These are phyloP conservation scores for Panicum hallii DNA, from an alignment of 202 grass and related monocot species.

Conservation along the genomic window DNA sequence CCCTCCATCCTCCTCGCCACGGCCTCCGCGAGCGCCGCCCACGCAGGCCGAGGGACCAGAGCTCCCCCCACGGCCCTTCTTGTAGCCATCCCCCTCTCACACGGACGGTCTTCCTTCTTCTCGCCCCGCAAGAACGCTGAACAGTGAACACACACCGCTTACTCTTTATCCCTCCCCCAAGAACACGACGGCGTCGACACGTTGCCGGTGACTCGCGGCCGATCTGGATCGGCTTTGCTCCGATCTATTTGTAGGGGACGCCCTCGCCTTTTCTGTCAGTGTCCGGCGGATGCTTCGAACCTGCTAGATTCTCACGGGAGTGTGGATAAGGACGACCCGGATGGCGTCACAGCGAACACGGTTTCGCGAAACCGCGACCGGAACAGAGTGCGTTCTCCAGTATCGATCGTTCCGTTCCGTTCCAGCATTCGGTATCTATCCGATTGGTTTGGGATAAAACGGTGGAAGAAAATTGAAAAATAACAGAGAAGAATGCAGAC, in stretches of 20 bases:
- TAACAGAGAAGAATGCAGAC: no score
- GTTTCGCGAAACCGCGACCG: slow-evolving; percentile 15
- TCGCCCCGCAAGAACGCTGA: slow-evolving; percentile 28
- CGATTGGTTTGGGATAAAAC: no score
- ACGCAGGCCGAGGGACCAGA: slow-evolving; percentile 2
- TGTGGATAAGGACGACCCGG: slow-evolving; percentile 2
- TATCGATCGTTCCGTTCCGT: no score
- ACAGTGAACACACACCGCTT: neutral
- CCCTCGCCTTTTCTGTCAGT: neutral
- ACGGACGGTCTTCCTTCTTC: neutral
- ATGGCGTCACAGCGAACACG: neutral
- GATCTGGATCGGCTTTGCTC: neutral
- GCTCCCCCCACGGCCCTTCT: slow-evolving; percentile 37
- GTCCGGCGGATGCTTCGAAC: slow-evolving; percentile 17
- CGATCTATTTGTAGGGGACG: slow-evolving; percentile 16
- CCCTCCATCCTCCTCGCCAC: slow-evolving; percentile 44
- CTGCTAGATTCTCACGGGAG: neutral
- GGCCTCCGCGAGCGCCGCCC: slow-evolving; percentile 7
- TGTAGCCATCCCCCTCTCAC: slow-evolving; percentile 49
- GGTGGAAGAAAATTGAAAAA: no score
- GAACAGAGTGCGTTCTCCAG: no score
- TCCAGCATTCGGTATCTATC: no score
- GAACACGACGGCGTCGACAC: slow-evolving; percentile 24
- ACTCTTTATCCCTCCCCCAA: slow-evolving; percentile 20
- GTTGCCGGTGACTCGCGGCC: neutral